A percentile compares a stretch with the other conserved stretches of the same genome.
These are phyloP conservation scores for Climacium dendroides DNA, from an alignment of 225 moss, liverwort and hornwort species.

Conservation along the genomic window DNA sequence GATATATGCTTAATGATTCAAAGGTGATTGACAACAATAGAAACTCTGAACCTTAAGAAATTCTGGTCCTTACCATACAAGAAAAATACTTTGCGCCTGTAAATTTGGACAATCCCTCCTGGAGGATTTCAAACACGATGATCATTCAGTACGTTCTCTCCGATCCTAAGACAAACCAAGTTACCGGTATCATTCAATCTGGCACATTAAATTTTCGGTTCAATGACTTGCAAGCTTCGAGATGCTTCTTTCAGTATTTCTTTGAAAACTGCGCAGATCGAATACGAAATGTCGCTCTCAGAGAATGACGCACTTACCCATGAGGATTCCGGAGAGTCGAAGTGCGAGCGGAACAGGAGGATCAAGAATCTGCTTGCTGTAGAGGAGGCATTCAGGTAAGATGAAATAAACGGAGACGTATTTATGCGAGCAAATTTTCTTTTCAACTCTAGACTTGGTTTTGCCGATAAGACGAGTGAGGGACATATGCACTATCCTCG, in stretches of 20 bases:
- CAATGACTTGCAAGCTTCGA: not conserved
- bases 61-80: constrained; percentile 28
- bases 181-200: not conserved
- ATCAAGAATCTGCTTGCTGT: constrained; percentile 51
- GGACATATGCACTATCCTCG: not conserved
- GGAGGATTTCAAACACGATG: not conserved
- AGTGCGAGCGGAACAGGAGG: constrained; percentile 53
- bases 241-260: not conserved
- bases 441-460: not conserved
- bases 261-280: not conserved
- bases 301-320: constrained; percentile 20
- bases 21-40: not conserved
- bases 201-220: not conserved
- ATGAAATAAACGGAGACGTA: not conserved
- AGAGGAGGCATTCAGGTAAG: not conserved
- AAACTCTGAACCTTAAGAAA: not conserved
- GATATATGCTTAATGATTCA: not conserved
- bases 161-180: not conserved
- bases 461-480: not conserved
- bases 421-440: not conserved
- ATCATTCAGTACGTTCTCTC: not conserved
- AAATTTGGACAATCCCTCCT: constrained; percentile 56
- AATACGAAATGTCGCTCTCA: not conserved
- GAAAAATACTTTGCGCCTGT: constrained; percentile 40
- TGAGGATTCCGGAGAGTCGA: constrained; percentile 49